Evolutionary conservation across 441 rosid species (phyloP).

Genomic region (Oxalis stricta): DNA sequence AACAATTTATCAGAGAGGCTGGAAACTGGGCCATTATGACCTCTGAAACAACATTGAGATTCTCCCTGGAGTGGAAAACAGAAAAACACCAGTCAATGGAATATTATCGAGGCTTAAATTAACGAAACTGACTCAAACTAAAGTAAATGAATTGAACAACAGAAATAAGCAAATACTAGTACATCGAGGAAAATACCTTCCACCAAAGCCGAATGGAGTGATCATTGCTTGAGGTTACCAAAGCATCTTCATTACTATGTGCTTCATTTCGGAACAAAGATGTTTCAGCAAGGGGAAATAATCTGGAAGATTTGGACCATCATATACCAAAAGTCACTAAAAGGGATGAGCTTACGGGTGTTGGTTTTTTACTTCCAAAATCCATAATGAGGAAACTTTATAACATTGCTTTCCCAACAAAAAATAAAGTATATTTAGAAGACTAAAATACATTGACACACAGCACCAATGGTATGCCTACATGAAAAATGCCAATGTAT

Average conservation of each 20-base stretch:
- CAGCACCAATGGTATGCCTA: too few relatives aligned
- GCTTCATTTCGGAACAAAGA: constrained; percentile 24
- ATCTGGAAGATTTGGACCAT: constrained; percentile 22
- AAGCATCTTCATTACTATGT: constrained; percentile 26
- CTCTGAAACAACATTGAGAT: constrained; percentile 44
- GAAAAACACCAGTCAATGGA: not conserved
- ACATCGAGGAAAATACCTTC: constrained; percentile 36
- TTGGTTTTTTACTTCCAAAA: too few relatives aligned
- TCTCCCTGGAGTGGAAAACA: constrained; percentile 28
- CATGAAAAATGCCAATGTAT: not conserved
- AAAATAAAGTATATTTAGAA: too few relatives aligned
- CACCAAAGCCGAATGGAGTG: constrained; percentile 63
- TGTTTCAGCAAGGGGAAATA: constrained; percentile 32
- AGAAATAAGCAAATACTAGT: not conserved
- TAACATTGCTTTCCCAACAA: too few relatives aligned
- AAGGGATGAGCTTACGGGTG: too few relatives aligned
- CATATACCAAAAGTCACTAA: constrained; percentile 5
- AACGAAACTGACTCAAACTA: not conserved
- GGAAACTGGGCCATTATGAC: constrained; percentile 44
- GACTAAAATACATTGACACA: too few relatives aligned
- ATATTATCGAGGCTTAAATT: not conserved
- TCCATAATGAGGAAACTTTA: not conserved
- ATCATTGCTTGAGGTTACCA: constrained; percentile 49
- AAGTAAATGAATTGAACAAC: not conserved
- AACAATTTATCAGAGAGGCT: constrained; percentile 47